These are phyloP conservation scores for Trametes hirsuta DNA, from an alignment of 1,284 basidiomycete species.

Conservation along the genomic window DNA sequence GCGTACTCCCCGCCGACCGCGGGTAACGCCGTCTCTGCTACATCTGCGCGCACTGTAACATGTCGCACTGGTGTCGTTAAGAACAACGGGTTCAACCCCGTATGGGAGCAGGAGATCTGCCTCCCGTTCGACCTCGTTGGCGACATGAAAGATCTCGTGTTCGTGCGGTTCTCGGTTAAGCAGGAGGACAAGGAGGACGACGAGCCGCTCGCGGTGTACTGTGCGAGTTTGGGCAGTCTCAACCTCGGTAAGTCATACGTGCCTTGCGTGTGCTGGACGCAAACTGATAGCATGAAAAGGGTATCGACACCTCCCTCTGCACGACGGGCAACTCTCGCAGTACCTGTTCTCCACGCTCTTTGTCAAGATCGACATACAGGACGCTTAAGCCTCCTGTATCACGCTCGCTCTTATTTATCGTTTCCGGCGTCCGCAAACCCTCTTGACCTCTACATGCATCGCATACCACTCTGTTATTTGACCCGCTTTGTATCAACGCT, in stretches of 20 bases:
- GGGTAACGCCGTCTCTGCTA: conserved; percentile 36
- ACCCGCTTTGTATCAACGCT: background rate
- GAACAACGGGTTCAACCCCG: conserved; percentile 89
- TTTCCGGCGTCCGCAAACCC: background rate
- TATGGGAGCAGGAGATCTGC: conserved; percentile 77
- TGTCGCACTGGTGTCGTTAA: conserved; percentile 66
- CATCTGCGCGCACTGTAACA: conserved; percentile 51
- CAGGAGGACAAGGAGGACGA: conserved; percentile 64
- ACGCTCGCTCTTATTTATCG: too few species aligned
- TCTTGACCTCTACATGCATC: background rate
- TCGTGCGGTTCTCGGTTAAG: conserved; percentile 79
- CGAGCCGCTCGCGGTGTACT: conserved; percentile 74
- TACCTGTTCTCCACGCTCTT: conserved; percentile 91
- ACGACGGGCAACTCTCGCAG: conserved; percentile 81
- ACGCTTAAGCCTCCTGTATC: conserved; percentile 26
- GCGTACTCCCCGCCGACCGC: conserved; percentile 29
- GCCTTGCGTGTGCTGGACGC: background rate
- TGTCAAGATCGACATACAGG: conserved; percentile 59
- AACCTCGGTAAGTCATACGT: conserved; percentile 59
- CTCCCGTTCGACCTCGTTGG: conserved; percentile 78
- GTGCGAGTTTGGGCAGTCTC: conserved; percentile 67
- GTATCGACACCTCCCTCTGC: conserved; percentile 85
- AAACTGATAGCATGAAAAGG: conserved; percentile 47
- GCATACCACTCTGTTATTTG: background rate
- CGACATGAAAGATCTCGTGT: conserved; percentile 81